Conservation (phyloP, 305 asterid genomes). For the Andrographis paniculata region DNA sequence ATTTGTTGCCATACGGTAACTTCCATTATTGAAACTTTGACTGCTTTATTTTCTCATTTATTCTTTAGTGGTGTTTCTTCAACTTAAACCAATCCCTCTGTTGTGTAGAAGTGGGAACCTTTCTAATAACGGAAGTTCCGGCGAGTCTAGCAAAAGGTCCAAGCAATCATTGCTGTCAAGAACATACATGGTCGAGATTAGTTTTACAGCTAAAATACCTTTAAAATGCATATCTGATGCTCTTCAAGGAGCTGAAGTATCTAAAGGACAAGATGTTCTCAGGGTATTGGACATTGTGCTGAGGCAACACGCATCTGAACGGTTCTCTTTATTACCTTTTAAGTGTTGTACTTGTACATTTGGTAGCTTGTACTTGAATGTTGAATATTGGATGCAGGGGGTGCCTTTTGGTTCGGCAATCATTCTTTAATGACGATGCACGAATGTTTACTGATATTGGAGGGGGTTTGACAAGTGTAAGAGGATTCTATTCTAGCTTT, state of each 20-base stretch:
- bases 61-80: conserved; percentile 12
- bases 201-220: conserved; percentile 66
- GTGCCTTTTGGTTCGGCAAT: conserved; percentile 82
- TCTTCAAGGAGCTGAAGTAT: conserved; percentile 62
- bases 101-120: conserved; percentile 30
- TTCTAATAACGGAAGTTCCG: conserved; percentile 30
- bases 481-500: conserved; percentile 84
- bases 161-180: conserved; percentile 44
- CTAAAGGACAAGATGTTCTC: conserved; percentile 53
- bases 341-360: background rate
- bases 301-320: conserved; percentile 83
- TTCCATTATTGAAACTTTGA: conserved; percentile 12
- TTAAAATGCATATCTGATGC: conserved; percentile 46
- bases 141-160: conserved; percentile 50
- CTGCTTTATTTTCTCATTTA: conserved; percentile 8
- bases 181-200: conserved; percentile 56
- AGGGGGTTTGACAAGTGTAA: conserved; percentile 66
- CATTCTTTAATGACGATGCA: conserved; percentile 82
- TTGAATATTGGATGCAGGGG: conserved; percentile 51
- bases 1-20: conserved; percentile 48
- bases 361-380: conserved; percentile 20
- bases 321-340: conserved; percentile 30
- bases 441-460: conserved; percentile 73
- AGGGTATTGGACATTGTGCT: conserved; percentile 71
- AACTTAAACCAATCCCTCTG: conserved; percentile 11